Conservation (phyloP, 345 rosid species). For the Crucihimalaya himalaica region DNA sequence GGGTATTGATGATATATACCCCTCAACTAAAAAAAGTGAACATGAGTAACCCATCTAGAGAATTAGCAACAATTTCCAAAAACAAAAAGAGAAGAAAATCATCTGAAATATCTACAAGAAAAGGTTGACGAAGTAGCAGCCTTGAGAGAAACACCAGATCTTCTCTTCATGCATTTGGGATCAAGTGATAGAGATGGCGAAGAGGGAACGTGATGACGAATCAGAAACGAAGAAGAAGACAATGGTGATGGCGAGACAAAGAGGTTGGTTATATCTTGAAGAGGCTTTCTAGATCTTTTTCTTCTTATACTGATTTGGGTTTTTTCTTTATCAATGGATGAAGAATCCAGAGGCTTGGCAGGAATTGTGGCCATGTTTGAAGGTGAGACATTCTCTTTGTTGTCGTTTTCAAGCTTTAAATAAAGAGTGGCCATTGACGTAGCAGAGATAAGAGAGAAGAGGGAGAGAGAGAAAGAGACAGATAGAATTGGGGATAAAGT, state of each 20-base stretch:
- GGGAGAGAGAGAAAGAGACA: slow-evolving; percentile 6
- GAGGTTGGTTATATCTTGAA: slow-evolving; percentile 41
- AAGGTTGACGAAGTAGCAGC: slow-evolving; percentile 15
- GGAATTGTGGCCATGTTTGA: background rate
- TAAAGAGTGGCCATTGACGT: slow-evolving; percentile 34
- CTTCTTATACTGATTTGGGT: slow-evolving; percentile 28
- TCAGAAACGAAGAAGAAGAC: slow-evolving; percentile 20
- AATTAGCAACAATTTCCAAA: background rate
- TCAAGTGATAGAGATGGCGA: slow-evolving; percentile 26
- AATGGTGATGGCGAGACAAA: slow-evolving; percentile 27
- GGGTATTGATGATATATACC: slow-evolving; percentile 32
- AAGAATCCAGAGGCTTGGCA: slow-evolving; percentile 20
- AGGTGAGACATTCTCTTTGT: slow-evolving; percentile 39
- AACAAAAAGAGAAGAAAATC: background rate
- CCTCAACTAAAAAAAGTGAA: background rate
- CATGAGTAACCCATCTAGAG: background rate
- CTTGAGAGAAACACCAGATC: slow-evolving; percentile 29
- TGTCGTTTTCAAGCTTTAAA: slow-evolving; percentile 6
- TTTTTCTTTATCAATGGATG: slow-evolving; percentile 26
- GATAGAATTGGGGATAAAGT: slow-evolving; percentile 8
- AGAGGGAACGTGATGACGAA: slow-evolving; percentile 12
- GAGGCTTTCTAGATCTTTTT: slow-evolving; percentile 35
- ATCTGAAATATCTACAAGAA: slow-evolving; percentile 42
- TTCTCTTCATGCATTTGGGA: slow-evolving; percentile 41
- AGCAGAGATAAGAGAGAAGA: background rate